A percentile compares a stretch with the other conserved stretches of the same genome.
phyloP scores from a whole-genome alignment of 805 yeast species.

The Yarrowia porcina region DNA sequence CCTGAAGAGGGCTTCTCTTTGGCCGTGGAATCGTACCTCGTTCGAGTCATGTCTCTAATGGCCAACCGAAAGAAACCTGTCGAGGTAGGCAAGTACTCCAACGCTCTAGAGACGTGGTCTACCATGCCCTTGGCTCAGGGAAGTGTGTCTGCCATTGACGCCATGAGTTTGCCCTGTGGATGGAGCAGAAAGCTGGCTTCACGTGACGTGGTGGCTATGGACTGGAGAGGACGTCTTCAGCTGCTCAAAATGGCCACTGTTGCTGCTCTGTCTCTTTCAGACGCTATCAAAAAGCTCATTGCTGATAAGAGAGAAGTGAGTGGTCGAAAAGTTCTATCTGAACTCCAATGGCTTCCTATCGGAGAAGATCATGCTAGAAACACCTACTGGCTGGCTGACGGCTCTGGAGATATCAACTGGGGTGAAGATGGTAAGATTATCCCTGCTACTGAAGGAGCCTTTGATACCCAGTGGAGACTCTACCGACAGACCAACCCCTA shows the following conservation, averaged over 20 bases:
- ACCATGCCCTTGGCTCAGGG: constrained; percentile 35
- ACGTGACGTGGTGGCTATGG: constrained; percentile 35
- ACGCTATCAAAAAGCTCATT: constrained; percentile 28
- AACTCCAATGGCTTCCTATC: constrained; percentile 28
- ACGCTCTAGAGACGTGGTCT: constrained; percentile 43
- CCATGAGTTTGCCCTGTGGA: constrained; percentile 11
- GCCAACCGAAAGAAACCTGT: constrained; percentile 43
- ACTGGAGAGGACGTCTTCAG: constrained; percentile 38
- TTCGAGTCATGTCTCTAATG: constrained; percentile 38
- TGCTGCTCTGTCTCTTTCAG: constrained; percentile 28
- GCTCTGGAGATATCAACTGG: constrained; percentile 25
- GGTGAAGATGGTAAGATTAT: neutral
- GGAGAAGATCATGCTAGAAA: constrained; percentile 32
- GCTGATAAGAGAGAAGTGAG: neutral
- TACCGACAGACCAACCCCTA: constrained; percentile 23
- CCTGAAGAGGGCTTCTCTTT: constrained; percentile 29
- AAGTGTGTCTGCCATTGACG: constrained; percentile 31
- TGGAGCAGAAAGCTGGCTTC: constrained; percentile 22
- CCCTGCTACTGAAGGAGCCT: neutral
- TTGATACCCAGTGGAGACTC: constrained; percentile 3
- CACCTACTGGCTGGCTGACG: constrained; percentile 34
- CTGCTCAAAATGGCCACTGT: constrained; percentile 37
- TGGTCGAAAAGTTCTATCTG: neutral
- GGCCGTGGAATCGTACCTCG: constrained; percentile 37
- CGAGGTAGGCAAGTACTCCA: constrained; percentile 39